Evolutionary conservation across 371 early-diverging fungal species (phyloP).

Genomic region (Mortierella sp.): DNA sequence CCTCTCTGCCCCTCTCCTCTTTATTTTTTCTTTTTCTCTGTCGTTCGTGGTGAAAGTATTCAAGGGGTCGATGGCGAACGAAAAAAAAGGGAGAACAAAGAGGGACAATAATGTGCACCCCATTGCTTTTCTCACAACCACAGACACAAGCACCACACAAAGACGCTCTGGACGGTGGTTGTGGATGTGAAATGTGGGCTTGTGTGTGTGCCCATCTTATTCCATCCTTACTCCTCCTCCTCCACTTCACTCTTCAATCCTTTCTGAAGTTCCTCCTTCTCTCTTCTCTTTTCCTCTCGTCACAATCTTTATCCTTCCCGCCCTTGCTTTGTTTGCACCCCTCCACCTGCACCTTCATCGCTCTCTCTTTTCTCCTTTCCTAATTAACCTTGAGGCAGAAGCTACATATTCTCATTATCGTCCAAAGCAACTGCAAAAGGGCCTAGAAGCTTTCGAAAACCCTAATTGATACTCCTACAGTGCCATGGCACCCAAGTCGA

Average conservation of each 20-base stretch:
- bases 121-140: background rate
- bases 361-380: background rate
- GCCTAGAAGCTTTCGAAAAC: background rate
- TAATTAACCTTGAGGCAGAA: background rate
- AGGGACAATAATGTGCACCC: background rate
- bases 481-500: background rate
- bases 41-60: conserved; percentile 15
- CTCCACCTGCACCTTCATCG: background rate
- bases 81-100: background rate
- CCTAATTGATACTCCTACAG: background rate
- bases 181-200: background rate
- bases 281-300: background rate
- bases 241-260: background rate
- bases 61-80: background rate
- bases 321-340: background rate
- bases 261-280: background rate
- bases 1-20: background rate
- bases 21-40: background rate
- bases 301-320: background rate
- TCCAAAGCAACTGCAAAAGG: background rate
- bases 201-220: conserved; percentile 13
- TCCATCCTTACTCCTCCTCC: conserved; percentile 30
- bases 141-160: background rate
- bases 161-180: background rate
- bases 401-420: background rate